Conservation (phyloP, 2,329 filamentous ascomycete species). For the Mycocentrospora acerina region DNA sequence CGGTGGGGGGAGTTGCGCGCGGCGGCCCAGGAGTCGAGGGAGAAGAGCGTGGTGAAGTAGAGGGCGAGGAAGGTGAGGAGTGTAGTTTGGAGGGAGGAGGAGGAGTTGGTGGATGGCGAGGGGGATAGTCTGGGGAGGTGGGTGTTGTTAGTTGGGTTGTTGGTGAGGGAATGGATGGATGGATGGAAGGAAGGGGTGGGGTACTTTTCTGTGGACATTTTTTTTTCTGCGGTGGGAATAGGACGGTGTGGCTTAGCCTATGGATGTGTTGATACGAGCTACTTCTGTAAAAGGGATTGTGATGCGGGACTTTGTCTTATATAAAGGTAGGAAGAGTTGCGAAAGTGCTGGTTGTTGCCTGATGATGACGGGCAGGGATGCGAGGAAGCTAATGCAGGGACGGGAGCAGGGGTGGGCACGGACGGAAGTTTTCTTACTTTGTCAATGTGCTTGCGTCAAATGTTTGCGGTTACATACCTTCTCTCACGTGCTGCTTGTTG, state of each 20-base stretch:
- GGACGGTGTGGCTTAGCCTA: too few species aligned
- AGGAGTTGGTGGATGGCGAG: too few species aligned
- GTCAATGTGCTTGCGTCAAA: neutral
- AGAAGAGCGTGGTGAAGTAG: slow-evolving; percentile 44
- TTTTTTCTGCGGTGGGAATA: neutral
- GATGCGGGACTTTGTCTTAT: too few species aligned
- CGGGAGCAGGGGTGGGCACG: slow-evolving; percentile 1
- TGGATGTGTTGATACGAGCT: too few species aligned
- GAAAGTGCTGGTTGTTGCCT: neutral
- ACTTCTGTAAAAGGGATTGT: too few species aligned
- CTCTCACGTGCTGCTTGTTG: slow-evolving; percentile 33
- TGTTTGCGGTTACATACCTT: neutral
- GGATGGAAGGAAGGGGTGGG: neutral
- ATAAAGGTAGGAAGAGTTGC: slow-evolving; percentile 2
- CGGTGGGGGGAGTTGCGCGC: slow-evolving; percentile 37
- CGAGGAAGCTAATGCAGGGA: neutral
- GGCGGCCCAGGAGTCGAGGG: slow-evolving; percentile 38
- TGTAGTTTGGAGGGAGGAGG: slow-evolving; percentile 13
- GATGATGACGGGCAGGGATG: slow-evolving; percentile 1
- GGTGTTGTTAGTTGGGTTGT: neutral
- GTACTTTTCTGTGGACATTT: neutral
- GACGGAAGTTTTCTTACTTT: neutral
- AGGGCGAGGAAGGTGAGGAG: slow-evolving; percentile 39
- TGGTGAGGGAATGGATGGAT: neutral
- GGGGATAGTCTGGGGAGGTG: neutral